Base-by-base conservation (phyloP, 2,329 filamentous ascomycete species). In the Aspergillus glaucus region DNA sequence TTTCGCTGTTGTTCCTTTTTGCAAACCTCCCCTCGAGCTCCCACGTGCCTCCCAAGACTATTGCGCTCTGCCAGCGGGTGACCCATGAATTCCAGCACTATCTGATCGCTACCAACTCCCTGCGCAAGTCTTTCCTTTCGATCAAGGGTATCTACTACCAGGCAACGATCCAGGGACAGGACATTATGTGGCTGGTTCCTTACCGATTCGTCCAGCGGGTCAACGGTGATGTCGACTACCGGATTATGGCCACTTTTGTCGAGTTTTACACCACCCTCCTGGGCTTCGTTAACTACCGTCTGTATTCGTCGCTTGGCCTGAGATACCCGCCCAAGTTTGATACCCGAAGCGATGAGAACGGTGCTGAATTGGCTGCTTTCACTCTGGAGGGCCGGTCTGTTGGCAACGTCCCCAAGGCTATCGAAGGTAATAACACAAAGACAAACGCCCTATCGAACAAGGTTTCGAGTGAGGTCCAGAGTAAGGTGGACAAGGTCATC, bases 111-210 rank as follows among this genome's bases (percentile, higher is more conserved):
- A 94, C 92, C 39, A 84, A 95, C 72, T 90, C 88, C 61, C 75
- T 98, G 60, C 87, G 88, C 64, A 97, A 96, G 75, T 95, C 91
- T 0, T 98, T 98, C 76, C 75, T 98, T 56, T 95, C 90, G 1
- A 97, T 98, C 74, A 98, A 98, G 79, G 93, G 93, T 53, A 97
- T 98, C 63, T 98, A 98, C 76, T 98, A 97, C 73, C 92, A 97
- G 74, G 93, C 92, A 21, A 96, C 86, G 45, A 94, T 98, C 53
- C 89, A 96, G 69, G 93, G 93, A 44, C 91, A 98, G 74, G 92
- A 97, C 63, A 87, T 98, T 44, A 78, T 97, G 57, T 98, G 93
- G 93, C 79, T 98, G 36, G 92, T 96, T 9, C 93, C 93, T 1
- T 98, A 98, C 76, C 89, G 89, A 69, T 98, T 98, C 73, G 95